phyloP scores from a whole-genome alignment of 1,139 yeast genomes.

The Groenewaldozyma auringiensis region DNA sequence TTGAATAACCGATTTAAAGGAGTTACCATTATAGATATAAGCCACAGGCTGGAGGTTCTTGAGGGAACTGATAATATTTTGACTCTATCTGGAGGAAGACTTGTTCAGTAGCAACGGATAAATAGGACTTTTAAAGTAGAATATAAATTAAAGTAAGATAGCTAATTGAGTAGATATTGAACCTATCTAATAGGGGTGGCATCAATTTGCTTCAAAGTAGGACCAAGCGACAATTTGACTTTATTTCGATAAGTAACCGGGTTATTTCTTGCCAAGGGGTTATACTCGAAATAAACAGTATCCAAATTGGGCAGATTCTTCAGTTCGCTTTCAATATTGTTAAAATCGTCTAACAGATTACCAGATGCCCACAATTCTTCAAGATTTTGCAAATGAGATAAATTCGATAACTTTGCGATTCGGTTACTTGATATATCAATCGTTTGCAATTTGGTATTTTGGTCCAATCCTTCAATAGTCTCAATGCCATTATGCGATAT shows the following conservation, averaged over 20 bases:
- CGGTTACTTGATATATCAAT: constrained; percentile 77
- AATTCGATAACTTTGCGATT: constrained; percentile 52
- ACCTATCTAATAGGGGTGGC: constrained; percentile 53
- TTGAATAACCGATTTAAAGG: constrained; percentile 54
- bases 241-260: constrained; percentile 82
- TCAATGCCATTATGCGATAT: constrained; percentile 78
- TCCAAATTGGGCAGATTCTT: constrained; percentile 59
- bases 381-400: constrained; percentile 56
- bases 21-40: constrained; percentile 68
- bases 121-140: background rate
- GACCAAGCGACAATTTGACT: constrained; percentile 61
- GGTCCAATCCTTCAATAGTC: constrained; percentile 70
- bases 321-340: constrained; percentile 59
- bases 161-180: background rate
- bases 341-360: constrained; percentile 60
- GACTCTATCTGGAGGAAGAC: constrained; percentile 8
- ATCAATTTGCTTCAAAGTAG: constrained; percentile 77
- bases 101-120: constrained; percentile 3
- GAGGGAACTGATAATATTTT: constrained; percentile 68
- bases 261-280: constrained; percentile 69
- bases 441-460: constrained; percentile 57
- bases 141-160: background rate
- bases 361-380: constrained; percentile 94
- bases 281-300: constrained; percentile 93
- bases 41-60: constrained; percentile 74